phyloP scores from a whole-genome alignment of 2,329 filamentous ascomycete genomes.

The Diaporthe amygdali region DNA sequence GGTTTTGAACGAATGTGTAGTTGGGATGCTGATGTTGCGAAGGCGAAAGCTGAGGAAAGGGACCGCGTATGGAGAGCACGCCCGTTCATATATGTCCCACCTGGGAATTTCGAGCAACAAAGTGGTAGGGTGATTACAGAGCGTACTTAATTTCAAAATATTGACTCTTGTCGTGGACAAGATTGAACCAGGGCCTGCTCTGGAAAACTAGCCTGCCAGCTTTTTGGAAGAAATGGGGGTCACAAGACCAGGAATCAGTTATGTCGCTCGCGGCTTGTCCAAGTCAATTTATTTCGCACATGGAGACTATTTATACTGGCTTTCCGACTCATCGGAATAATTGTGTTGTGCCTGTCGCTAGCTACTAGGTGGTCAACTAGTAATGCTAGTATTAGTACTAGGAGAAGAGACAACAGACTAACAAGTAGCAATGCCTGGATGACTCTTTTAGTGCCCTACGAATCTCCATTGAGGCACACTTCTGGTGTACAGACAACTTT shows the following conservation, averaged over 20 bases:
- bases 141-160: too few relatives aligned
- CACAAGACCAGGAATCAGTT: too few relatives aligned
- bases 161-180: too few relatives aligned
- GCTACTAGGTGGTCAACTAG: not conserved
- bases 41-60: not conserved
- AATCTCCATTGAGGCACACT: not conserved
- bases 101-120: not conserved
- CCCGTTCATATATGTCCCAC: not conserved
- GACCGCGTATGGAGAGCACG: not conserved
- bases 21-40: not conserved
- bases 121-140: too few relatives aligned
- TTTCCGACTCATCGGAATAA: not conserved
- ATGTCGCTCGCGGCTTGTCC: too few relatives aligned
- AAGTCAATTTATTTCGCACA: too few relatives aligned
- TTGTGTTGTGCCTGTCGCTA: too few relatives aligned
- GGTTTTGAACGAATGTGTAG: not conserved
- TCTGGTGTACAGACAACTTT: not conserved
- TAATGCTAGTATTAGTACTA: not conserved
- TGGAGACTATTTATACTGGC: not conserved
- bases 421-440: not conserved
- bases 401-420: not conserved
- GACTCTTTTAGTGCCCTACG: not conserved
- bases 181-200: not conserved
- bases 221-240: too few relatives aligned
- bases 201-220: not conserved